A percentile compares a stretch with the other conserved stretches of the same genome.
Conservation (phyloP, 257 asterid genomes). For the Lithospermum erythrorhizon region DNA sequence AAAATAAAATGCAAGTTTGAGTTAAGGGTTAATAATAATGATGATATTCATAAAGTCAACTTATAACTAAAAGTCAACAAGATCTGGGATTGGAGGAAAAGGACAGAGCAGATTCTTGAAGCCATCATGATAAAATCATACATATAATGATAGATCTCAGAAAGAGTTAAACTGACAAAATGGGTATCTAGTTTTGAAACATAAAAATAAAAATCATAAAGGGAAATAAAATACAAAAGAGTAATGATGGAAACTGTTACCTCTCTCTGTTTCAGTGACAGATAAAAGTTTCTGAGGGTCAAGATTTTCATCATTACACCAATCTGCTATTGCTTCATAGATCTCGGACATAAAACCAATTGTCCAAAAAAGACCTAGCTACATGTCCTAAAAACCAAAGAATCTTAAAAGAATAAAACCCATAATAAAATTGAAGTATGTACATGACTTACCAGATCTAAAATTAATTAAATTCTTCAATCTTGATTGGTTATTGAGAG, state of each 20-base stretch:
- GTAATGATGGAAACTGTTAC: conserved; percentile 37
- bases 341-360: conserved; percentile 7
- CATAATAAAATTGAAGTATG: neutral
- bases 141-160: conserved; percentile 17
- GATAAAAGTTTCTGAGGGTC: conserved; percentile 16
- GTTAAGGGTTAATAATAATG: conserved; percentile 13
- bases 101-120: conserved; percentile 34
- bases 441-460: neutral
- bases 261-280: conserved; percentile 15
- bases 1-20: neutral
- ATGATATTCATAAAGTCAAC: conserved; percentile 9
- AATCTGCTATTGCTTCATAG: conserved; percentile 47
- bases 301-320: conserved; percentile 53
- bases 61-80: conserved; percentile 2
- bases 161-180: conserved; percentile 35
- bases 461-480: neutral
- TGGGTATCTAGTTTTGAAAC: too few species aligned
- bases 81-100: conserved; percentile 19
- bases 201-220: neutral
- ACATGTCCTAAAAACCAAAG: conserved; percentile 1
- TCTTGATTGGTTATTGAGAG: conserved; percentile 4
- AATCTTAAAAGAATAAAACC: neutral
- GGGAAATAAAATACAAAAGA: conserved; percentile 3
- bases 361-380: conserved; percentile 5
- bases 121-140: conserved; percentile 36